A percentile compares a stretch with the other conserved stretches of the same genome.
These are phyloP conservation scores for Tetrapyrgos nigripes DNA, from an alignment of 1,284 basidiomycete species.

Conservation along the genomic window DNA sequence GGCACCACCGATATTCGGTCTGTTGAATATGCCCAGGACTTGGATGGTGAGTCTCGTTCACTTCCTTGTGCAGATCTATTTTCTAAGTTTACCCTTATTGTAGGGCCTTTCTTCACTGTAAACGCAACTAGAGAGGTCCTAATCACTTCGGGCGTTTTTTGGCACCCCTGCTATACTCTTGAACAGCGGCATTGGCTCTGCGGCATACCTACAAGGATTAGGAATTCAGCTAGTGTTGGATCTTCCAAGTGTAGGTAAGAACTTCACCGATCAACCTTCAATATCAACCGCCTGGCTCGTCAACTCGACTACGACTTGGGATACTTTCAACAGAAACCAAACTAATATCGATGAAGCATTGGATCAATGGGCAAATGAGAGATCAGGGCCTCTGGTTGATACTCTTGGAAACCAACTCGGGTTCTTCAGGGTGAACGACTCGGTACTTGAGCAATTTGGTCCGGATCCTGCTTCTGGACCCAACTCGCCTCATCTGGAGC, in stretches of 20 bases:
- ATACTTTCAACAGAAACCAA: conserved; percentile 4
- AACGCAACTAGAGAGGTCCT: conserved; percentile 31
- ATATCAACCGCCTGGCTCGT: not conserved
- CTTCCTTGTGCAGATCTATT: conserved; percentile 4
- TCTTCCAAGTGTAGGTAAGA: conserved; percentile 7
- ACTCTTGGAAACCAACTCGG: conserved; percentile 3
- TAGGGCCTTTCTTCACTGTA: conserved; percentile 24
- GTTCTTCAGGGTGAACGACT: conserved; percentile 3
- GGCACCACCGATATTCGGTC: not conserved
- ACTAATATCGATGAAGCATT: not conserved
- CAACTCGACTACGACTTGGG: conserved; percentile 8
- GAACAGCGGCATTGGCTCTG: not conserved
- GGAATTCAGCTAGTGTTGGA: conserved; percentile 4
- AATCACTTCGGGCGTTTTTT: conserved; percentile 27
- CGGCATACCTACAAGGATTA: not conserved
- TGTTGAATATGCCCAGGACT: conserved; percentile 19
- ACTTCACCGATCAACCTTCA: conserved; percentile 7
- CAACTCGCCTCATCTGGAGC: conserved; percentile 8
- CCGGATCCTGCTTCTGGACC: conserved; percentile 13
- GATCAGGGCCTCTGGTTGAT: conserved; percentile 8
- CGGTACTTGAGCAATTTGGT: conserved; percentile 2
- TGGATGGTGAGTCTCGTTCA: conserved; percentile 22
- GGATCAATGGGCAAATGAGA: conserved; percentile 2
- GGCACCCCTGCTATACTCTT: not conserved
- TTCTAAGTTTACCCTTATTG: conserved; percentile 1